Evolutionary conservation across 1,284 basidiomycete species (phyloP).

Genomic region (Irpex lacteus): DNA sequence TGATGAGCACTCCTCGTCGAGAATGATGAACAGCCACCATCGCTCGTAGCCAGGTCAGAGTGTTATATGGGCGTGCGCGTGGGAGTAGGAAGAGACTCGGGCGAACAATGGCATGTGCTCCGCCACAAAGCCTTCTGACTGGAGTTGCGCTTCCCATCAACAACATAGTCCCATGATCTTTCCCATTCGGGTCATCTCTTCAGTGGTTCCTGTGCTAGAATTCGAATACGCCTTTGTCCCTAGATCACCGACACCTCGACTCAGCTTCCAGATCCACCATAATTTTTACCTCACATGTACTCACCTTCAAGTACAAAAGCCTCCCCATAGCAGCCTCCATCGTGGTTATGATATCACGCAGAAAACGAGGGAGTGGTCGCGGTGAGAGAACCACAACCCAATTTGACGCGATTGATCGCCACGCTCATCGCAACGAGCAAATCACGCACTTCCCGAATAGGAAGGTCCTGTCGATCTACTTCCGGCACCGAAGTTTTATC

Average conservation of each 20-base stretch:
- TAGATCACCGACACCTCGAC: background rate
- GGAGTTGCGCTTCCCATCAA: background rate
- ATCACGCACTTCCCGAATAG: background rate
- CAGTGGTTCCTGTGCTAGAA: background rate
- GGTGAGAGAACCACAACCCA: background rate
- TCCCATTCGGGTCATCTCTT: background rate
- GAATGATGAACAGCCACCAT: background rate
- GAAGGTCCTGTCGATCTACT: background rate
- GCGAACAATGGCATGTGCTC: background rate
- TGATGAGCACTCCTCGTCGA: background rate
- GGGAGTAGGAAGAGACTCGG: background rate
- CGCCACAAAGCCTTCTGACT: background rate
- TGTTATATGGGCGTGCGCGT: background rate
- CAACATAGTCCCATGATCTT: background rate
- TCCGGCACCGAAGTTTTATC: background rate
- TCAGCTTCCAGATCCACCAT: background rate
- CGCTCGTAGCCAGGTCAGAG: background rate
- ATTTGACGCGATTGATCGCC: background rate
- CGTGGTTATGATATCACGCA: background rate
- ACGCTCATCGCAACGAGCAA: background rate
- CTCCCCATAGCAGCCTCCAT: no score
- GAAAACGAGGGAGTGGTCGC: background rate
- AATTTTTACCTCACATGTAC: background rate
- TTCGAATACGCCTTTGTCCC: background rate
- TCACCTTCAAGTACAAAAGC: no score